Conservation (phyloP, 78 protist genomes). For the Monosiga brevicollis region DNA sequence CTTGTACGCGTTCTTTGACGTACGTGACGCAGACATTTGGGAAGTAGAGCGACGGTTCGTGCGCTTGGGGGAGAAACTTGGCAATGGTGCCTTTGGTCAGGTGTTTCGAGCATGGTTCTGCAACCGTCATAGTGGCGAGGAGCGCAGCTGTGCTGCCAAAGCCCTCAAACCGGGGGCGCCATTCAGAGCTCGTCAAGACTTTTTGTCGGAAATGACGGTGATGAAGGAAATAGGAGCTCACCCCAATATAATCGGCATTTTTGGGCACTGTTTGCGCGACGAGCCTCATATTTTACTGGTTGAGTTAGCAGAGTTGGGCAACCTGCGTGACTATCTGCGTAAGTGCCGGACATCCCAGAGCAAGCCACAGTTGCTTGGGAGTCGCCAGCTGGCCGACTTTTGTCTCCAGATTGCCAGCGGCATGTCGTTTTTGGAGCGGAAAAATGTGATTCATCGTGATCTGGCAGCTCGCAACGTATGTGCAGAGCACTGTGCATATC, state of each 20-base stretch:
- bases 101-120: background rate
- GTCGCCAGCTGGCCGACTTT: background rate
- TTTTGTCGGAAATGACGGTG: background rate
- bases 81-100: background rate
- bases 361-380: background rate
- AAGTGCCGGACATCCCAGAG: background rate
- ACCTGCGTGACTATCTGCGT: background rate
- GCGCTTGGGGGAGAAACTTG: background rate
- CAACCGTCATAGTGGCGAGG: background rate
- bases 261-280: background rate
- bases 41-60: background rate
- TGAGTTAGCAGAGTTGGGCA: background rate
- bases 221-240: background rate
- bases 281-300: background rate
- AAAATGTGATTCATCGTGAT: background rate
- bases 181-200: background rate
- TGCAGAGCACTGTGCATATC: background rate
- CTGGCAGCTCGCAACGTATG: background rate
- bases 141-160: background rate
- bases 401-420: background rate
- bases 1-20: too few relatives aligned
- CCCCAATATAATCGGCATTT: background rate
- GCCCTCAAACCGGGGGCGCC: background rate
- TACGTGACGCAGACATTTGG: too few relatives aligned
- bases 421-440: background rate